Percentiles rank a stretch among this genome's conserved stretches.
These are phyloP conservation scores for Candolleomyces aberdarensis DNA, from an alignment of 768 basidiomycete genomes.

Conservation along the genomic window DNA sequence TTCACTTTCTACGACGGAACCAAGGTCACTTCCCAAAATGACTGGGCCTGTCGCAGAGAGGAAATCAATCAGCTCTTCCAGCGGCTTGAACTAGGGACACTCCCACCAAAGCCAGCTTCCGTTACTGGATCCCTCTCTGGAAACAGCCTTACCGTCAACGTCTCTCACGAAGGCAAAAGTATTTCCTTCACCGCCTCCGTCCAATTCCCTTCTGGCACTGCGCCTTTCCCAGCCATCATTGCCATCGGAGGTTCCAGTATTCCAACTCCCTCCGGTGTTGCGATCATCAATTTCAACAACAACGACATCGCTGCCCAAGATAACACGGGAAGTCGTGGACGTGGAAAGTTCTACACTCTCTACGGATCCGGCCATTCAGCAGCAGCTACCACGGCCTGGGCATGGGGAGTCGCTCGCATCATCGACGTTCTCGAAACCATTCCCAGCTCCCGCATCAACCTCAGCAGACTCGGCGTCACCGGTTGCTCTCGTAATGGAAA, in stretches of 20 bases:
- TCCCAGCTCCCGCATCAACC: slow-evolving; percentile 40
- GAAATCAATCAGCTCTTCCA: slow-evolving; percentile 51
- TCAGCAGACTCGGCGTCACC: slow-evolving; percentile 48
- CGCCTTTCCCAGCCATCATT: slow-evolving; percentile 51
- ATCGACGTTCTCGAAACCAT: slow-evolving; percentile 54
- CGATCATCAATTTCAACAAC: slow-evolving; percentile 50
- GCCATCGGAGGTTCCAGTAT: slow-evolving; percentile 44
- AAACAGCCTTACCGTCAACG: slow-evolving; percentile 45
- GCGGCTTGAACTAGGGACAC: slow-evolving; percentile 48
- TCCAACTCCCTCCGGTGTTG: slow-evolving; percentile 35
- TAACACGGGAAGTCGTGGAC: slow-evolving; percentile 42
- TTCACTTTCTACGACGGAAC: slow-evolving; percentile 49
- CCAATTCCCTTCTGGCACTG: slow-evolving; percentile 36
- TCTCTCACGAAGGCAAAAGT: slow-evolving; percentile 40
- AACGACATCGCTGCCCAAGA: slow-evolving; percentile 50
- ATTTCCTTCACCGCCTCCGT: slow-evolving; percentile 51
- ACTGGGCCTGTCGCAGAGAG: slow-evolving; percentile 50
- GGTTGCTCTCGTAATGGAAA: slow-evolving; percentile 63
- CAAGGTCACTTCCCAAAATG: slow-evolving; percentile 37
- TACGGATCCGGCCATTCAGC: slow-evolving; percentile 47
- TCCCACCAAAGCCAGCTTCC: slow-evolving; percentile 44
- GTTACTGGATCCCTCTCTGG: slow-evolving; percentile 43
- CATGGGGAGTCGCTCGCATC: slow-evolving; percentile 56
- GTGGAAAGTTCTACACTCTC: slow-evolving; percentile 54
- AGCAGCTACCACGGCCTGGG: slow-evolving; percentile 56